Evolutionary conservation across 495 filamentous ascomycete species (phyloP).

Genomic region (Letharia columbiana): DNA sequence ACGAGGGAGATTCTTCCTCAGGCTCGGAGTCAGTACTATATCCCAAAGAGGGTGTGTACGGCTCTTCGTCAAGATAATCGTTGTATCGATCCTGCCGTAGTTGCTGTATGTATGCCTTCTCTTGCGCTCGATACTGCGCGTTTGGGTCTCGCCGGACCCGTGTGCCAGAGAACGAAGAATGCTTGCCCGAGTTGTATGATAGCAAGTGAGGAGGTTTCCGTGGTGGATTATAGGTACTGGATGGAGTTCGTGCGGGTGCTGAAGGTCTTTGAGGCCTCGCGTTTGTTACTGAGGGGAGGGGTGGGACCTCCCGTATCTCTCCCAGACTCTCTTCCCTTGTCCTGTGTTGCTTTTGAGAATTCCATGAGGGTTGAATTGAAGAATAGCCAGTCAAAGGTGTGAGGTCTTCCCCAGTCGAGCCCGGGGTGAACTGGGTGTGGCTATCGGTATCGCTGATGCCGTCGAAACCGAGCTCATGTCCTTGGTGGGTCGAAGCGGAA

Average conservation of each 20-base stretch:
- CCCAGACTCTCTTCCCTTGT: constrained; percentile 26
- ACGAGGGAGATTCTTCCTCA: constrained; percentile 83
- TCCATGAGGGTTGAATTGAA: constrained; percentile 25
- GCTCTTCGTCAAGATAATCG: constrained; percentile 68
- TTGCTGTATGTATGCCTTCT: constrained; percentile 72
- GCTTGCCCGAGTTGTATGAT: constrained; percentile 41
- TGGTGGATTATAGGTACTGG: constrained; percentile 65
- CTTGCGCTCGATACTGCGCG: constrained; percentile 73
- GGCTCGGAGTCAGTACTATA: constrained; percentile 72
- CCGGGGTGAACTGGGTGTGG: constrained; percentile 36
- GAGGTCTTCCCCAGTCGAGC: constrained; percentile 27
- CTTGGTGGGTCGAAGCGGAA: constrained; percentile 35
- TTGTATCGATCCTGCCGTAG: constrained; percentile 63
- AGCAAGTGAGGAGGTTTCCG: constrained; percentile 60
- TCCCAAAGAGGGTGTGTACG: constrained; percentile 52
- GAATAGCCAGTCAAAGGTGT: constrained; percentile 30
- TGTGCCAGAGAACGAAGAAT: constrained; percentile 47
- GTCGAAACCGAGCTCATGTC: constrained; percentile 40
- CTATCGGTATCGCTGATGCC: constrained; percentile 34
- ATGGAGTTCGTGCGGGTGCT: constrained; percentile 55
- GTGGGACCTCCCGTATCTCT: constrained; percentile 21
- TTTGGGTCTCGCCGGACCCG: constrained; percentile 55
- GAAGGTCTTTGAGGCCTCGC: constrained; percentile 49
- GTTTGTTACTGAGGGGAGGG: constrained; percentile 19
- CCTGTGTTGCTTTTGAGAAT: constrained; percentile 23